Evolutionary conservation across 1,139 yeast species (phyloP), one percentile per base, ranked within the genome.

Genomic region (Kodamaea derodonti): DNA sequence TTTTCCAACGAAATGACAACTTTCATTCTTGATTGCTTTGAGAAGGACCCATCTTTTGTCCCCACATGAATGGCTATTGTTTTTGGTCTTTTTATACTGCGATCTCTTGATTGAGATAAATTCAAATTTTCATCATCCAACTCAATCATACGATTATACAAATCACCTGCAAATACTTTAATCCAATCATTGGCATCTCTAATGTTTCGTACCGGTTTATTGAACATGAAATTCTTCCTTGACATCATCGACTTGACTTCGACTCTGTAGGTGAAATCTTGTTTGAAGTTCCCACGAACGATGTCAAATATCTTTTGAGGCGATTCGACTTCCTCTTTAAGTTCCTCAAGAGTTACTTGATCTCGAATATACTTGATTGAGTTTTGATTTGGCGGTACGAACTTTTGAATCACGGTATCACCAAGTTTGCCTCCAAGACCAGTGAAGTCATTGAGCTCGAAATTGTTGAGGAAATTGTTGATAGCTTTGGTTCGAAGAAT

Each of bases 341-440:
- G 43, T 7, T 66, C 67, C 1, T 54, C 48, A 4, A 62, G 35
- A 0, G 62, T 38, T 53, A 68, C 76, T 27, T 62, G 61, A 8
- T 73, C 72, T 34, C 84, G 55, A 2, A 83, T 66, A 39, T 52
- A 71, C 2, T 62, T 54, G 7, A 78, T 71, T 2, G 78, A 65
- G 27, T 64, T 50, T 52, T 24, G 29, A n/a, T 49, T 58, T 0
- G 80, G 80, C 0, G 75, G 58, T 4, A 65, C 62, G 20, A 80
- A 59, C 22, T 64, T 56, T 13, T 60, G 55, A 16, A 71, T 47
- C 0, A 88, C 62, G n/a, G 62, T 61, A 8, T 80, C 80, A 0
- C 98, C 98, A 5, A 73, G 62, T 48, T 85, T 86, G 2, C 98
- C 98, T 4, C 98, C 98, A 69, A 90, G 65, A 0, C 95, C 90